Evolutionary conservation across 768 basidiomycete genomes (phyloP).

Genomic region (Termitomyces sp.): DNA sequence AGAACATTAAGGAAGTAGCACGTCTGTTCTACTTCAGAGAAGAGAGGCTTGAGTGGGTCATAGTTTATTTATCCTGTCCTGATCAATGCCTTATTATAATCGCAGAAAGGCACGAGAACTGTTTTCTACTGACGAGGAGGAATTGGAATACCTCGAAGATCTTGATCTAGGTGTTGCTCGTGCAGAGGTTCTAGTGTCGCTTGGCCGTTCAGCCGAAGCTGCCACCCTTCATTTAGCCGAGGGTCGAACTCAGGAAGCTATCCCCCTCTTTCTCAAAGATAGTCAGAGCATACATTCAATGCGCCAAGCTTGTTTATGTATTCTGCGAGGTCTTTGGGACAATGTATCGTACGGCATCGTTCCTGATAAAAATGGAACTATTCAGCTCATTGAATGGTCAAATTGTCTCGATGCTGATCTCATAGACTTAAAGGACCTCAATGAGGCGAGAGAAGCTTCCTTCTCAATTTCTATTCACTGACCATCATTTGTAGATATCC

Average conservation of each 20-base stretch:
- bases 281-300: constrained; percentile 20
- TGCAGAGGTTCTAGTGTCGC: constrained; percentile 37
- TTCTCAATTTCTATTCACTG: neutral
- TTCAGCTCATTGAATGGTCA: constrained; percentile 24
- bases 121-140: constrained; percentile 49
- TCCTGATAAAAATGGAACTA: constrained; percentile 9
- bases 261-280: constrained; percentile 33
- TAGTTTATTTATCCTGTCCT: neutral
- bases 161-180: constrained; percentile 47
- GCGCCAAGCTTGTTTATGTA: constrained; percentile 30
- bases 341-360: constrained; percentile 35
- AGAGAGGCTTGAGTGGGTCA: constrained; percentile 29
- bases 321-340: constrained; percentile 44
- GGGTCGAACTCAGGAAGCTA: constrained; percentile 43
- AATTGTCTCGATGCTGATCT: constrained; percentile 10
- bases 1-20: constrained; percentile 38
- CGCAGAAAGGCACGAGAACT: constrained; percentile 42
- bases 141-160: constrained; percentile 53
- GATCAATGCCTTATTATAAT: neutral
- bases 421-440: constrained; percentile 1
- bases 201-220: constrained; percentile 43
- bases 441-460: neutral
- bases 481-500: constrained; percentile 2
- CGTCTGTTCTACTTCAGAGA: constrained; percentile 41
- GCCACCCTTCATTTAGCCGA: constrained; percentile 47